Base-by-base conservation (phyloP, 1,284 basidiomycete genomes). In the Coriolopsis trogii region DNA sequence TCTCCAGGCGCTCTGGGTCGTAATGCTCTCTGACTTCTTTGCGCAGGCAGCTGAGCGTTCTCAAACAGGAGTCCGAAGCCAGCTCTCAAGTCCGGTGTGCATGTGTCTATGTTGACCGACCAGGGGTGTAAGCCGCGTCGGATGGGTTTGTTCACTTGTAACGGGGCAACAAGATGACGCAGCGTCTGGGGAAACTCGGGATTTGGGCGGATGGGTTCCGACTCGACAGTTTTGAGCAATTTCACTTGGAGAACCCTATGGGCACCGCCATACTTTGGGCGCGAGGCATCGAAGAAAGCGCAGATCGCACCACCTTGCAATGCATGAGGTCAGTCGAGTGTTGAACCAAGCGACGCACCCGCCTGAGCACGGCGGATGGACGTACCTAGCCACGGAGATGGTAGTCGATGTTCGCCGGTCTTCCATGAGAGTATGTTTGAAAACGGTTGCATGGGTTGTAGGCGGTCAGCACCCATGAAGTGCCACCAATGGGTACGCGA, bases 31-130 rank as follows among this genome's bases (percentile, higher is more conserved):
- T n/a, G n/a, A n/a, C n/a, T n/a, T n/a, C n/a, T n/a, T n/a, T n/a
- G n/a, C n/a, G n/a, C n/a, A n/a, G 51, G 51, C n/a, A 53, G 29
- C 36, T 31, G n/a, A 20, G n/a, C n/a, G 31, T 53, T 53, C 25
- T 42, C 51, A 24, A 48, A 48, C 21, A 53, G 41, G 10, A 42
- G 36, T 15, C 31, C 36, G 15, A 53, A 53, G 12, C 46, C 51
- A 29, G 40, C 41, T 8, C 36, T n/a, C 23, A 42, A 30, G 24
- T 7, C 28, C 6, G 18, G 23, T 2, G 15, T 26, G 18, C 41
- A 48, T 18, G 18, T 20, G 18, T 53, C 46, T 8, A 48, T 6
- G 20, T 44, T 37, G 18, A 53, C 25, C 16, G 31, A 36, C 51
- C 51, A 53, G 2, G 24, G 21, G 2, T 20, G 8, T 15, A 7